Percentiles rank a stretch among this genome's conserved stretches.
Conservation (phyloP, 805 yeast genomes). For the Kockiozyma suomiensis region DNA sequence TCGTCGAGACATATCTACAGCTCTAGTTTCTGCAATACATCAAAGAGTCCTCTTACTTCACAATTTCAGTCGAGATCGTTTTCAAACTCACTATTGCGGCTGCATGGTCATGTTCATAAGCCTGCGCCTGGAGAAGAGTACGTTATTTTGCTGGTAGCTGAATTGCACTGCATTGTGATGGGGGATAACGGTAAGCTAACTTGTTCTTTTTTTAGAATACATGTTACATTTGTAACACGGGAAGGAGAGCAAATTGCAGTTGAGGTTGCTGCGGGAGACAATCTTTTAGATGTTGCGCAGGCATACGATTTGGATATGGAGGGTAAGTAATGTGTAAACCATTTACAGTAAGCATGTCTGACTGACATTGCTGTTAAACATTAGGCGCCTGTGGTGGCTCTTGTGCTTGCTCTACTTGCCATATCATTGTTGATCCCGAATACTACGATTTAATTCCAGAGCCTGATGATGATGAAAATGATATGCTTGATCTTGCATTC, state of each 20-base stretch:
- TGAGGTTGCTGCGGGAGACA: conserved; percentile 92
- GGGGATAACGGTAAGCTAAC: background rate
- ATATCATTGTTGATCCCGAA: conserved; percentile 93
- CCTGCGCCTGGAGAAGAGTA: conserved; percentile 93
- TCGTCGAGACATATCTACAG: background rate
- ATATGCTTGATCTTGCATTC: conserved; percentile 96
- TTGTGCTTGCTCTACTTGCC: conserved; percentile 98
- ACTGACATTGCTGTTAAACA: background rate
- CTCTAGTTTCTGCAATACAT: background rate
- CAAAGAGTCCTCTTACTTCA: background rate
- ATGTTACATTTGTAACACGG: conserved; percentile 85
- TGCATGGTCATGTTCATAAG: conserved; percentile 84
- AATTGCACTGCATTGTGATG: background rate
- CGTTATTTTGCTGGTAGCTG: conserved; percentile 32
- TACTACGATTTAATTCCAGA: conserved; percentile 89
- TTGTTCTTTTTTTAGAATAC: conserved; percentile 42
- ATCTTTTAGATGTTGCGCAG: conserved; percentile 90
- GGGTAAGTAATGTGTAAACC: conserved; percentile 46
- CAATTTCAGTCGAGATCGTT: conserved; percentile 27
- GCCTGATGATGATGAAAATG: conserved; percentile 97
- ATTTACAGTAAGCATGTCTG: no score
- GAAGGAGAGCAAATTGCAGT: conserved; percentile 81
- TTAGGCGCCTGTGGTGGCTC: conserved; percentile 96
- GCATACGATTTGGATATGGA: conserved; percentile 93
- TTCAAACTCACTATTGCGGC: conserved; percentile 37